phyloP scores from a whole-genome alignment of 2,329 filamentous ascomycete species.

The Podosphaera aphanis region DNA sequence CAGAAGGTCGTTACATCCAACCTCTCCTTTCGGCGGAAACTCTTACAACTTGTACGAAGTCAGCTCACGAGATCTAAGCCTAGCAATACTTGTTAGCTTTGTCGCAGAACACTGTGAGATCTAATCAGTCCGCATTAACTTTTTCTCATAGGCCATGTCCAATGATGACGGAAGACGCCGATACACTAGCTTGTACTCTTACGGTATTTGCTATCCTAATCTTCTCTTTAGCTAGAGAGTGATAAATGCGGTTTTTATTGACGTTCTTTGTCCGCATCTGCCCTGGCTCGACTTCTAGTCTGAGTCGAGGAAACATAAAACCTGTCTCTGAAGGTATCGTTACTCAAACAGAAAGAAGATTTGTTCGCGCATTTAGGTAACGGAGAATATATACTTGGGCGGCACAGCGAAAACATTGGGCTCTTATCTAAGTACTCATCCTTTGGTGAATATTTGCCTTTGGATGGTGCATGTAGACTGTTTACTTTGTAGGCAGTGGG shows the following conservation, averaged over 20 bases:
- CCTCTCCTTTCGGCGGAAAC: conserved; percentile 16
- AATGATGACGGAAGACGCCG: conserved; percentile 16
- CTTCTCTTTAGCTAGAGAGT: conserved; percentile 18
- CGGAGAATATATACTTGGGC: too few species aligned
- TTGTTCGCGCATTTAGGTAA: conserved; percentile 12
- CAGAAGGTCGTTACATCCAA: conserved; percentile 21
- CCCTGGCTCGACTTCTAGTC: conserved; percentile 23
- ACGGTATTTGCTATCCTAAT: conserved; percentile 9
- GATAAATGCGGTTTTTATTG: conserved; percentile 73
- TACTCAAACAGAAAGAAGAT: conserved; percentile 50
- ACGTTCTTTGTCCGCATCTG: conserved; percentile 81
- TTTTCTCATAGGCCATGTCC: conserved; percentile 23
- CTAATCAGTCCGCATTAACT: conserved; percentile 44
- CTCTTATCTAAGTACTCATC: too few species aligned
- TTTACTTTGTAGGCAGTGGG: too few species aligned
- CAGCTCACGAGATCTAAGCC: conserved; percentile 25
- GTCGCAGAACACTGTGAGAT: conserved; percentile 21
- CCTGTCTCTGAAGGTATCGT: conserved; percentile 74
- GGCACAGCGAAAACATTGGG: too few species aligned
- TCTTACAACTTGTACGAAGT: conserved; percentile 13
- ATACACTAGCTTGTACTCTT: too few species aligned
- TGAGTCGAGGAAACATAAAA: conserved; percentile 73
- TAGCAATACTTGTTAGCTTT: conserved; percentile 25
- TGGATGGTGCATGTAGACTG: too few species aligned
- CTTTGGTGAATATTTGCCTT: too few species aligned